Evolutionary conservation across 2,329 filamentous ascomycete species (phyloP).

Genomic region (Helotiales sp.): DNA sequence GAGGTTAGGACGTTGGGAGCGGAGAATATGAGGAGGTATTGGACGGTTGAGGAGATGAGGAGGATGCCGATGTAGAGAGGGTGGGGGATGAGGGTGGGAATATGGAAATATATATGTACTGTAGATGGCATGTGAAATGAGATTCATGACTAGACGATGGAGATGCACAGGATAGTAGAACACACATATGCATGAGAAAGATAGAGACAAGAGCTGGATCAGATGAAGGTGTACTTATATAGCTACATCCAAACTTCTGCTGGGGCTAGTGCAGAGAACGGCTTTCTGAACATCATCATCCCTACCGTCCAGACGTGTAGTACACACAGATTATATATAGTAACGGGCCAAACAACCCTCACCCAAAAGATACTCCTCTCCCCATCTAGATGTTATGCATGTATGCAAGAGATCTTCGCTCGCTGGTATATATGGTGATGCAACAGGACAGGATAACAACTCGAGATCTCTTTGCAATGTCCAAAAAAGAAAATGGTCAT

Average conservation of each 20-base stretch:
- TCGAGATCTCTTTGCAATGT: constrained; percentile 6
- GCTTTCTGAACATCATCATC: neutral
- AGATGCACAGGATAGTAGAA: neutral
- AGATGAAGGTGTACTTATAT: constrained; percentile 13
- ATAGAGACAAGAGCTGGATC: neutral
- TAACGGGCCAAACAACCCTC: constrained; percentile 1
- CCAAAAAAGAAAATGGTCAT: constrained; percentile 11
- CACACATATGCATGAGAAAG: neutral
- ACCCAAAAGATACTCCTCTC: constrained; percentile 25
- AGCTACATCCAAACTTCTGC: constrained; percentile 15
- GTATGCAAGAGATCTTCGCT: constrained; percentile 29
- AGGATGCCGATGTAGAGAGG: constrained; percentile 66
- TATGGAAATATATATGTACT: neutral
- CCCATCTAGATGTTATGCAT: constrained; percentile 33
- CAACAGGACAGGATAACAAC: constrained; percentile 16
- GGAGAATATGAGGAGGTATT: constrained; percentile 87
- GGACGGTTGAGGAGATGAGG: constrained; percentile 76
- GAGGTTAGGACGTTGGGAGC: constrained; percentile 80
- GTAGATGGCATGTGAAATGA: neutral
- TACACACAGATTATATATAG: constrained; percentile 25
- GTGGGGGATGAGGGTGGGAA: too few species aligned
- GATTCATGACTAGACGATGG: neutral
- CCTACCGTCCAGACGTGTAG: constrained; percentile 19
- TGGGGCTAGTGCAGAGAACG: neutral
- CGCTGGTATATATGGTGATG: constrained; percentile 38